These are phyloP conservation scores for Sporisorium scitamineum DNA, from an alignment of 1,284 basidiomycete genomes.

Conservation along the genomic window DNA sequence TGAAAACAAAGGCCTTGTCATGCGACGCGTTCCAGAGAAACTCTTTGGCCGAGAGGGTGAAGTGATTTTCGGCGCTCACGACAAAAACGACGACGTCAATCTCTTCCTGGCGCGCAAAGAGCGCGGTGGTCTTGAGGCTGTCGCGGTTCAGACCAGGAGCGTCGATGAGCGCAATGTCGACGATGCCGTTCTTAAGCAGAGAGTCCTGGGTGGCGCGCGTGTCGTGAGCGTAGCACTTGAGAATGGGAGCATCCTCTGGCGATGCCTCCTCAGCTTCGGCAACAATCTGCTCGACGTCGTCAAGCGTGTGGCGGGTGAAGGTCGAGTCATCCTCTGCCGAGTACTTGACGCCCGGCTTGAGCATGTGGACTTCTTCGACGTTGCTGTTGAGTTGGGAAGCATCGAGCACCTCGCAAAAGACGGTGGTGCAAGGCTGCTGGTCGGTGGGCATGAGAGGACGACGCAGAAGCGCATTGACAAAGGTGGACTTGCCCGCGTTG, in stretches of 20 bases:
- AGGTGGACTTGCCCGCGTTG: conserved; percentile 98
- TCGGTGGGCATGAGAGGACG: conserved; percentile 88
- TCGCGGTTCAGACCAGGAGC: conserved; percentile 98
- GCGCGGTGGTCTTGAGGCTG: conserved; percentile 91
- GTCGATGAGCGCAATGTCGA: conserved; percentile 98
- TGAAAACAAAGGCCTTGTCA: conserved; percentile 98
- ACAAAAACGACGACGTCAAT: conserved; percentile 99
- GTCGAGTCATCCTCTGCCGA: conserved; percentile 80
- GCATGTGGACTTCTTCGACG: conserved; percentile 81
- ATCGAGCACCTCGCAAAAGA: conserved; percentile 97
- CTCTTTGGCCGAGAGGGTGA: conserved; percentile 94
- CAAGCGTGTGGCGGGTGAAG: conserved; percentile 78
- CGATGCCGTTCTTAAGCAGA: conserved; percentile 84
- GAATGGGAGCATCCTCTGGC: conserved; percentile 59
- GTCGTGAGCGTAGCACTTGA: conserved; percentile 70
- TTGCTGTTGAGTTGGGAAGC: conserved; percentile 82
- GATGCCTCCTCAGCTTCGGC: conserved; percentile 79
- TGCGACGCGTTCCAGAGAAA: conserved; percentile 93
- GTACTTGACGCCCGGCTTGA: conserved; percentile 76
- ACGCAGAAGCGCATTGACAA: conserved; percentile 92
- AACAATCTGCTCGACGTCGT: conserved; percentile 83
- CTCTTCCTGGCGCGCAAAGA: conserved; percentile 96
- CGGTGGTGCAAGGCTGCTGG: conserved; percentile 96
- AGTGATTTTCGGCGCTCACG: conserved; percentile 97
- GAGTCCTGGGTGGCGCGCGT: conserved; percentile 55